Evolutionary conservation across 1,284 basidiomycete genomes (phyloP).

Genomic region (Laetiporus sulphureus): DNA sequence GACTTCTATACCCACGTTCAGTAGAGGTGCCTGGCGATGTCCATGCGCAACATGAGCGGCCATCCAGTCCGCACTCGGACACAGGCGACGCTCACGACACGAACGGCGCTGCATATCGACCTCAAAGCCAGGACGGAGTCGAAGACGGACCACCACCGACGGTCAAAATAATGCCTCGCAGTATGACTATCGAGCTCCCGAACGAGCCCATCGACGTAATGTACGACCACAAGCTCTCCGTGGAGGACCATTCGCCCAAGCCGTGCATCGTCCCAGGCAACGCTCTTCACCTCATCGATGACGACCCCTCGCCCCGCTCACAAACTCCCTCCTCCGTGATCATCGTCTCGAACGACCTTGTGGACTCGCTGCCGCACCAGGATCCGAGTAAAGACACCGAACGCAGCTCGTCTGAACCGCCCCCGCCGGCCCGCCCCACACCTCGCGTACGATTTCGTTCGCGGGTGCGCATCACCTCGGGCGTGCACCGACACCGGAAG

Average conservation of each 20-base stretch:
- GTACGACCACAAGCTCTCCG: slow-evolving; percentile 21
- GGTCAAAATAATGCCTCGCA: slow-evolving; percentile 9
- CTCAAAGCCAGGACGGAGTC: slow-evolving; percentile 5
- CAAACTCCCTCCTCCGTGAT: slow-evolving; percentile 23
- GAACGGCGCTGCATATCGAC: neutral
- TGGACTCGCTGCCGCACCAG: slow-evolving; percentile 8
- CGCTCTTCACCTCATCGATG: slow-evolving; percentile 30
- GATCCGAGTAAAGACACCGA: slow-evolving; percentile 12
- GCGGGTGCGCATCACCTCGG: slow-evolving; percentile 49
- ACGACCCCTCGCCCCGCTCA: slow-evolving; percentile 24
- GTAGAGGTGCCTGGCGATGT: slow-evolving; percentile 10
- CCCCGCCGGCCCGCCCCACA: slow-evolving; percentile 14
- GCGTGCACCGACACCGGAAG: slow-evolving; percentile 29
- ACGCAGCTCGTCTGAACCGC: slow-evolving; percentile 13
- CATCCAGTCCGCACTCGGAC: slow-evolving; percentile 2
- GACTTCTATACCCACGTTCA: slow-evolving; percentile 7
- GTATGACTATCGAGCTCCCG: slow-evolving; percentile 18
- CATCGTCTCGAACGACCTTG: slow-evolving; percentile 21
- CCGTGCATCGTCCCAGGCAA: slow-evolving; percentile 29
- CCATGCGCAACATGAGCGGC: slow-evolving; percentile 9
- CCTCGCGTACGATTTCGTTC: slow-evolving; percentile 47
- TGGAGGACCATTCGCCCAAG: slow-evolving; percentile 24
- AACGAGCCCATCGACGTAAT: slow-evolving; percentile 12
- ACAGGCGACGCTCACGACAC: slow-evolving; percentile 1
- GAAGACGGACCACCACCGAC: slow-evolving; percentile 1